phyloP scores from a whole-genome alignment of 1,139 yeast species.

The Hansenula sp. region DNA sequence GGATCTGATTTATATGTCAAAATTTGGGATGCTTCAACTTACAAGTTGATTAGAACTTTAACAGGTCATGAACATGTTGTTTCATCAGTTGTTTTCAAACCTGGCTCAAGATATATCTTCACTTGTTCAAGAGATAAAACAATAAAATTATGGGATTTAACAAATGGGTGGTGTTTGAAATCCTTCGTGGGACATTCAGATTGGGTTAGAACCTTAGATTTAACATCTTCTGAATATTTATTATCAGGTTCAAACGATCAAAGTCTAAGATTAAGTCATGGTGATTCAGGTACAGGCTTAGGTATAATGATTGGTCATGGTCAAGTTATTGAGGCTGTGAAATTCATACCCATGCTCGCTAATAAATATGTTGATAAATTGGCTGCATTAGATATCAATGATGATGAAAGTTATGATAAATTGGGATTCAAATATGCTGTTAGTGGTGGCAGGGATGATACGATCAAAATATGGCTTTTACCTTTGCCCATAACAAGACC shows the following conservation, averaged over 20 bases:
- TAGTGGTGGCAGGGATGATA: slow-evolving; percentile 80
- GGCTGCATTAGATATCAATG: slow-evolving; percentile 20
- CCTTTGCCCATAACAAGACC: slow-evolving; percentile 57
- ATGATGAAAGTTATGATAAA: slow-evolving; percentile 27
- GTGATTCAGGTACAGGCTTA: slow-evolving; percentile 64
- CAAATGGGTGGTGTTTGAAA: slow-evolving; percentile 62
- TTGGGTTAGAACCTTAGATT: slow-evolving; percentile 76
- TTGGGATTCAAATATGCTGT: slow-evolving; percentile 67
- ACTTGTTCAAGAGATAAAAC: slow-evolving; percentile 78
- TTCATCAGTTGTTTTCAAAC: slow-evolving; percentile 56
- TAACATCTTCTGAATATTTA: slow-evolving; percentile 49
- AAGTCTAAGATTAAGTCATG: slow-evolving; percentile 61
- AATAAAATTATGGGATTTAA: slow-evolving; percentile 73
- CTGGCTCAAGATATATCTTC: slow-evolving; percentile 40
- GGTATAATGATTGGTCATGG: slow-evolving; percentile 72
- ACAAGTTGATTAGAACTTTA: slow-evolving; percentile 58
- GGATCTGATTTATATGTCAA: slow-evolving; percentile 74
- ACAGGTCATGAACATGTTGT: slow-evolving; percentile 92
- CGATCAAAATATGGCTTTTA: slow-evolving; percentile 71
- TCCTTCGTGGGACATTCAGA: slow-evolving; percentile 80
- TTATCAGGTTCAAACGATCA: slow-evolving; percentile 84
- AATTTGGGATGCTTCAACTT: slow-evolving; percentile 55
- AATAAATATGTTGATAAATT: slow-evolving; percentile 48
- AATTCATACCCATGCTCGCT: slow-evolving; percentile 53
- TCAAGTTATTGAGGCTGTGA: slow-evolving; percentile 77